Base-by-base conservation (phyloP, 805 yeast genomes). In the Ogataea kodamae region DNA sequence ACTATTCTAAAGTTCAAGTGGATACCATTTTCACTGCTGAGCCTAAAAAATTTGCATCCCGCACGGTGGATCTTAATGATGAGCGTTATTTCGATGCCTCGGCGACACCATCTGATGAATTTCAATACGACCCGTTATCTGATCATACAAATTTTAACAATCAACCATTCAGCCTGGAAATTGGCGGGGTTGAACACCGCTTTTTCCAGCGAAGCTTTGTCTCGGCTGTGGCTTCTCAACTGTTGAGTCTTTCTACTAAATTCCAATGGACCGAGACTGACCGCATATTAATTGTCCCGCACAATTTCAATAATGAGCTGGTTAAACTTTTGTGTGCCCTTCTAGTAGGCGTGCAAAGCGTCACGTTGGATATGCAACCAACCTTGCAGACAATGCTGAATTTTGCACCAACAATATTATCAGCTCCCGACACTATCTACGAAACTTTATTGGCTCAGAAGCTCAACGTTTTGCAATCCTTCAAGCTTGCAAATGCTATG, bases 291-390 rank as follows among this genome's bases (percentile, higher is more conserved):
- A 35, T 60, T 9, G 43, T 41, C 1, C 34, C 31, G 5, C 22
- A 31, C 4, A 37, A 48, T 7, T 44, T 42, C 21, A 54, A 48
- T 21, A 46, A 43, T 40, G 43, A 56, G 5, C 33, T 73, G 9
- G 49, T 59, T 18, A 70, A 69, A 38, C 18, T 67, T 1, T 52
- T 72, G 33, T 52, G 66, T 13, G 64, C 67, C 1, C 52, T 74
- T 11, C 45, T 72, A 5, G 40, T 64, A 1, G 55, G 62, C 18
- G 42, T 66, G 9, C 35, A 46, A 3, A 34, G 56, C 12, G 45
- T 55, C 1, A 35, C 61, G 5, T 36, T 58, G 1, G 19, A 38
- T 29, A 12, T 42, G 40, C 12, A 47, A 42, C 4, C 48, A 29
- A 12, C 49, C 34, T 16, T 43, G 40, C 14, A 30, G 9, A 7